phyloP scores from a whole-genome alignment of 805 yeast species.

The Lipomyces sp. region DNA sequence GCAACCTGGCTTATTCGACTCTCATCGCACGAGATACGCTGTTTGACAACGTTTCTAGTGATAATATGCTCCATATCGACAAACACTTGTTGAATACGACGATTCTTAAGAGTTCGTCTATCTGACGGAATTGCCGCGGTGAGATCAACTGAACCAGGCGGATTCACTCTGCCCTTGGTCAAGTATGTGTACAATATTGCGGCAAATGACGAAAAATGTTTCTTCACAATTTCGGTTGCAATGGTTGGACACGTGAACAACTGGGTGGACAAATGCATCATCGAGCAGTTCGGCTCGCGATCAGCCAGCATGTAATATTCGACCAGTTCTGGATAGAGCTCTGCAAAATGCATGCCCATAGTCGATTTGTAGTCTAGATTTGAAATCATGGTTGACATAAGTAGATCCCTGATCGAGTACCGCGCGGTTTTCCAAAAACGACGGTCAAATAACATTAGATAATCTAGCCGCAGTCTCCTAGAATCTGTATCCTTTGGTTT shows the following conservation, averaged over 20 bases:
- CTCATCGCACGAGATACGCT: slow-evolving; percentile 51
- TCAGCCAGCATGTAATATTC: slow-evolving; percentile 74
- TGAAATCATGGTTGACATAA: slow-evolving; percentile 66
- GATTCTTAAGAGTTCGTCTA: slow-evolving; percentile 60
- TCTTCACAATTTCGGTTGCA: slow-evolving; percentile 63
- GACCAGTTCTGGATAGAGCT: slow-evolving; percentile 74
- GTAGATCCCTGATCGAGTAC: slow-evolving; percentile 62
- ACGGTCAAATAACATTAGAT: slow-evolving; percentile 63
- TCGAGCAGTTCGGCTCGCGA: slow-evolving; percentile 84
- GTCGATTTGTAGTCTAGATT: slow-evolving; percentile 59
- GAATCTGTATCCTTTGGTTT: neutral
- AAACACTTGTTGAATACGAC: slow-evolving; percentile 78
- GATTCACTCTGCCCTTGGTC: slow-evolving; percentile 56
- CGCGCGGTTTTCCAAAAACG: slow-evolving; percentile 73
- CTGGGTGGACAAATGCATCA: slow-evolving; percentile 79
- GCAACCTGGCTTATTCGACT: slow-evolving; percentile 62
- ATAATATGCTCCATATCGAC: slow-evolving; percentile 79
- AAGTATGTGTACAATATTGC: slow-evolving; percentile 68
- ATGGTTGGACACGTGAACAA: slow-evolving; percentile 87
- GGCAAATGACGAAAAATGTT: slow-evolving; percentile 64
- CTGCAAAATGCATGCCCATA: slow-evolving; percentile 80
- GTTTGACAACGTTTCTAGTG: slow-evolving; percentile 65
- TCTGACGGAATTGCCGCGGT: slow-evolving; percentile 40
- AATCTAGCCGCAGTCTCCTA: slow-evolving; percentile 26
- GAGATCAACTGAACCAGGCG: slow-evolving; percentile 52